A percentile compares a stretch with the other conserved stretches of the same genome.
Conservation (phyloP, 352 stramenopile genomes). For the Saprolegnia diclina region DNA sequence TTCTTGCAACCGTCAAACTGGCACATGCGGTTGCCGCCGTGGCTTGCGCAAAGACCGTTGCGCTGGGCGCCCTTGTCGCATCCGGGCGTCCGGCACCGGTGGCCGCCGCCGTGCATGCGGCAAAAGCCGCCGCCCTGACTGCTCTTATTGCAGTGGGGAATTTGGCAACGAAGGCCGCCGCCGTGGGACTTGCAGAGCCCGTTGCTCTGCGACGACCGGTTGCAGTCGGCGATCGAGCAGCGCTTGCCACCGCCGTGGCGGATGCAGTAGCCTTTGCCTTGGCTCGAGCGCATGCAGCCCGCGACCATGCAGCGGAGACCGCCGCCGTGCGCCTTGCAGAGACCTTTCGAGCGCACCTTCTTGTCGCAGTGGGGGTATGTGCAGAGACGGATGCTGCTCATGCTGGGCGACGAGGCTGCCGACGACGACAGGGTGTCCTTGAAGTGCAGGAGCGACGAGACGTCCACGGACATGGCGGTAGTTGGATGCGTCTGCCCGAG, state of each 20-base stretch:
- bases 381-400: slow-evolving; percentile 37
- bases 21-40: slow-evolving; percentile 78
- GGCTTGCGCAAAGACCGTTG: slow-evolving; percentile 69
- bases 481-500: too few species aligned
- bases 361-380: slow-evolving; percentile 81
- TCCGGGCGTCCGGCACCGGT: slow-evolving; percentile 75
- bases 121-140: slow-evolving; percentile 80
- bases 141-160: slow-evolving; percentile 72
- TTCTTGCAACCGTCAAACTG: slow-evolving; percentile 83
- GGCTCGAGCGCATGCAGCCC: slow-evolving; percentile 71
- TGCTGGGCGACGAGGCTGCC: neutral
- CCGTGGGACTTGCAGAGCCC: slow-evolving; percentile 82
- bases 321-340: slow-evolving; percentile 79
- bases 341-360: slow-evolving; percentile 72
- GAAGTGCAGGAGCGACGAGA: neutral
- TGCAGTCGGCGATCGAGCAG: slow-evolving; percentile 71
- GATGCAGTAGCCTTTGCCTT: slow-evolving; percentile 78
- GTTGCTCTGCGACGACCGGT: slow-evolving; percentile 69
- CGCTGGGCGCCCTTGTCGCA: slow-evolving; percentile 81
- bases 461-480: neutral
- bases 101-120: slow-evolving; percentile 71
- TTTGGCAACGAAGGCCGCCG: slow-evolving; percentile 68
- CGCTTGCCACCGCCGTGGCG: slow-evolving; percentile 78
- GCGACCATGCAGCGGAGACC: slow-evolving; percentile 74
- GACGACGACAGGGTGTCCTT: neutral